These are phyloP conservation scores for Paraphoma chrysanthemicola DNA, from an alignment of 2,329 filamentous ascomycete genomes.

Conservation along the genomic window DNA sequence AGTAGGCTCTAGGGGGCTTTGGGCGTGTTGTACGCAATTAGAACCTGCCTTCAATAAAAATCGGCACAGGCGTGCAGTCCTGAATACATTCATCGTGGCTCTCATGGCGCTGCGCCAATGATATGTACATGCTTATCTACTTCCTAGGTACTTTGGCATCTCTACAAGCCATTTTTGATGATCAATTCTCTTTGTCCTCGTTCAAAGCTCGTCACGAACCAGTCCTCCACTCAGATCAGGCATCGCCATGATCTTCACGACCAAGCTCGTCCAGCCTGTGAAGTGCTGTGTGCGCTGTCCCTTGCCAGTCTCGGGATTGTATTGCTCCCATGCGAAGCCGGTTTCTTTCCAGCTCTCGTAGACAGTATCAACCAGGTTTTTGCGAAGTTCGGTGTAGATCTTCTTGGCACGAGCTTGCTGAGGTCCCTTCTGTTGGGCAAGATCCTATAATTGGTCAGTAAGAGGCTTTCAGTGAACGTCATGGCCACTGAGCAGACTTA, in stretches of 20 bases:
- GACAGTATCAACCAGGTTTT: conserved; percentile 87
- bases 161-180: too few relatives aligned
- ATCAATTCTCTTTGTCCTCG: background rate
- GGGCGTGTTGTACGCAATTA: too few relatives aligned
- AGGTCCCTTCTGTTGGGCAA: conserved; percentile 70
- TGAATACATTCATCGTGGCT: too few relatives aligned
- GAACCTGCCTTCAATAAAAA: too few relatives aligned
- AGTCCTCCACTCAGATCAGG: conserved; percentile 64
- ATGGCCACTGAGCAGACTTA: conserved; percentile 48
- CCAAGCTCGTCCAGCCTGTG: conserved; percentile 97
- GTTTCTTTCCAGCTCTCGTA: conserved; percentile 88
- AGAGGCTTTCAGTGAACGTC: background rate
- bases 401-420: conserved; percentile 72
- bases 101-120: too few relatives aligned
- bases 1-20: too few relatives aligned
- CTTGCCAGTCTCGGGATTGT: conserved; percentile 87
- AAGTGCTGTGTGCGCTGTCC: conserved; percentile 99
- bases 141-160: too few relatives aligned
- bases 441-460: conserved; percentile 56
- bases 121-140: too few relatives aligned
- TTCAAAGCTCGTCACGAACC: conserved; percentile 38
- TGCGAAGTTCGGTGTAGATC: conserved; percentile 78
- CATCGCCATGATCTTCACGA: conserved; percentile 98
- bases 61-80: too few relatives aligned
- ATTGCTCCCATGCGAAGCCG: conserved; percentile 98